Conservation (phyloP, 1,284 basidiomycete species). For the Leccinum griseonigrum region DNA sequence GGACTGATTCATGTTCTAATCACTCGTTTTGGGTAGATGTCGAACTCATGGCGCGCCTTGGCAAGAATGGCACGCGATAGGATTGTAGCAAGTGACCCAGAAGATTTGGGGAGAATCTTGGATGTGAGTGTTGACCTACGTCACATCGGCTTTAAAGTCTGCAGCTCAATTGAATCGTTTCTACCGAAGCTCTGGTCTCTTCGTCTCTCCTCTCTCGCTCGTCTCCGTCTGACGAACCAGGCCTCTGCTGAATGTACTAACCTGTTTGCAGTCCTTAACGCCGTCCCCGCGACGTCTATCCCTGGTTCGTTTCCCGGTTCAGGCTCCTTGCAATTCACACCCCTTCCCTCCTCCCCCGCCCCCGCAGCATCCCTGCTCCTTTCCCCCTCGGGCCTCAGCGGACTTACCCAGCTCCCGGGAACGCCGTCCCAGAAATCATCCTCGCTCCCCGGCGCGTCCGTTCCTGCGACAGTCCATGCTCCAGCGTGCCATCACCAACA, state of each 20-base stretch:
- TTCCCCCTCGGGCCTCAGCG: slow-evolving; percentile 23
- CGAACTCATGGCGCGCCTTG: slow-evolving; percentile 78
- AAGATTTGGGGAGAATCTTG: slow-evolving; percentile 61
- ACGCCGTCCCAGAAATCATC: slow-evolving; percentile 25
- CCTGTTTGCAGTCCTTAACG: slow-evolving; percentile 69
- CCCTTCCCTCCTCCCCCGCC: slow-evolving; percentile 19
- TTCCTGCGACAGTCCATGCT: not conserved
- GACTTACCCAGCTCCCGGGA: slow-evolving; percentile 25
- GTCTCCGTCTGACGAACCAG: slow-evolving; percentile 79
- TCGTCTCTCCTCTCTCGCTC: slow-evolving; percentile 70
- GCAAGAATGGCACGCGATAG: slow-evolving; percentile 77
- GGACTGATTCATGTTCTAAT: slow-evolving; percentile 15
- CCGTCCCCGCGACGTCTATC: slow-evolving; percentile 44
- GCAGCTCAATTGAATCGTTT: slow-evolving; percentile 1
- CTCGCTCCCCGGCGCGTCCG: slow-evolving; percentile 8
- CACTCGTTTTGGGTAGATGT: slow-evolving; percentile 51
- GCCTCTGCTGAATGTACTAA: slow-evolving; percentile 75
- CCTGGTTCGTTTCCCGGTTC: slow-evolving; percentile 26
- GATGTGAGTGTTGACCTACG: slow-evolving; percentile 46
- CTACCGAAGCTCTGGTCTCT: slow-evolving; percentile 71
- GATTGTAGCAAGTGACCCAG: slow-evolving; percentile 64
- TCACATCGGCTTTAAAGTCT: not conserved
- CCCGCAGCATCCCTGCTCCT: slow-evolving; percentile 10
- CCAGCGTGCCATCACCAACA: slow-evolving; percentile 1
- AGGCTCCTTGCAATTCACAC: slow-evolving; percentile 4